Conservation (phyloP, 2,329 filamentous ascomycete species). For the Zymoseptoria crescenta region DNA sequence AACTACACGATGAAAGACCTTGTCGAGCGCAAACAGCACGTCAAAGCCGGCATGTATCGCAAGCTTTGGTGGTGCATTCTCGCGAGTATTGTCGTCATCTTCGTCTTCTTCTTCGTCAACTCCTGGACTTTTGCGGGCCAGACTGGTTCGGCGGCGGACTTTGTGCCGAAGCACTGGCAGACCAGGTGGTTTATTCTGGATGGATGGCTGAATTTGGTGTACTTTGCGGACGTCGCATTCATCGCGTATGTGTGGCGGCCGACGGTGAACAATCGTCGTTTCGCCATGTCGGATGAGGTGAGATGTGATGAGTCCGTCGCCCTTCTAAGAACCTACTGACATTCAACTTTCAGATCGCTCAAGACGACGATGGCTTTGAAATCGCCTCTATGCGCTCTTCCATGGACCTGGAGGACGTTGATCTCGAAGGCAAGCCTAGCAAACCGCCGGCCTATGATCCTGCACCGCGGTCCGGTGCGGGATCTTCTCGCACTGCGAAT, state of each 20-base stretch:
- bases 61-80: conserved; percentile 98
- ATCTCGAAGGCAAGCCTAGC: conserved; percentile 29
- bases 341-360: conserved; percentile 57
- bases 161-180: conserved; percentile 95
- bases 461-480: conserved; percentile 15
- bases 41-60: conserved; percentile 93
- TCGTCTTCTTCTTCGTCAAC: conserved; percentile 98
- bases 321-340: conserved; percentile 26
- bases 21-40: conserved; percentile 85
- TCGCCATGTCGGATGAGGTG: conserved; percentile 96
- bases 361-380: conserved; percentile 97
- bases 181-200: conserved; percentile 95
- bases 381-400: conserved; percentile 83
- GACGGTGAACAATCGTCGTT: conserved; percentile 90
- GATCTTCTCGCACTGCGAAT: conserved; percentile 15
- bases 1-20: conserved; percentile 94
- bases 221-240: conserved; percentile 86
- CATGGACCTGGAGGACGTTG: conserved; percentile 50
- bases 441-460: conserved; percentile 33
- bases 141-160: conserved; percentile 63
- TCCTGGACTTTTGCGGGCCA: conserved; percentile 87
- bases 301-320: conserved; percentile 12
- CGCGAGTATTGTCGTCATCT: conserved; percentile 85
- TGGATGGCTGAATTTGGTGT: conserved; percentile 94
- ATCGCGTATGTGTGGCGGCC: conserved; percentile 95